Evolutionary conservation across 2,329 filamentous ascomycete species (phyloP), one percentile per base, ranked within the genome.

Genomic region (Thelonectria olida): DNA sequence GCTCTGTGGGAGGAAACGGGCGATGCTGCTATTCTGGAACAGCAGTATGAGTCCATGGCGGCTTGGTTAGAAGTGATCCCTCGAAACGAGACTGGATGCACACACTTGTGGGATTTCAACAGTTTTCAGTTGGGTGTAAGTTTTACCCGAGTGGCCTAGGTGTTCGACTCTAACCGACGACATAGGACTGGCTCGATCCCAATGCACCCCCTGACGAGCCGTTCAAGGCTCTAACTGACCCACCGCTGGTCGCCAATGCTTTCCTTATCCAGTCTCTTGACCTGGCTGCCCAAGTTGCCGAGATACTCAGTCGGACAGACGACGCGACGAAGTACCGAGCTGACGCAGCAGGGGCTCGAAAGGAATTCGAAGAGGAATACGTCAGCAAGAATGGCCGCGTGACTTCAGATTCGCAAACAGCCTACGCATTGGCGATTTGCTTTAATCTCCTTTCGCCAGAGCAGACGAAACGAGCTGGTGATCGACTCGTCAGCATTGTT

Each of bases 121-220:
- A 54, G 49, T 0, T 61, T 63, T 13, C 70, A 72, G 15, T 60
- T 72, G 6, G 64, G 49, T 5, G 69, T 70, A 34, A 67, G 66
- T 66, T 39, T 6, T 39, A 4, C n/a, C 15, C 8, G 15, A 42
- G n/a, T 4, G 1, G 0, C 9, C 15, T 2, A 7, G 2, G 15
- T 3, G 13, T 6, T 7, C 7, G 19, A 0, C 22, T 48, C 49
- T 59, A 28, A 54, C 12, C n/a, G 20, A 13, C 20, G 10, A 72
- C 79, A 62, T 75, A 80, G 27, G 82, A 84, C 62, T 84, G 82
- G 82, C 75, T 84, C 2, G 82, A 83, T 54, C 82, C 82, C 0
- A 74, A 75, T 4, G 76, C 82, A 1, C 81, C 82, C 0, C 73
- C 77, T 0, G 73, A 80, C 1, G 66, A 76, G 8, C 76, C 82